These are phyloP conservation scores for Jaltomata sinuosa DNA, from an alignment of 257 asterid species.

Conservation along the genomic window DNA sequence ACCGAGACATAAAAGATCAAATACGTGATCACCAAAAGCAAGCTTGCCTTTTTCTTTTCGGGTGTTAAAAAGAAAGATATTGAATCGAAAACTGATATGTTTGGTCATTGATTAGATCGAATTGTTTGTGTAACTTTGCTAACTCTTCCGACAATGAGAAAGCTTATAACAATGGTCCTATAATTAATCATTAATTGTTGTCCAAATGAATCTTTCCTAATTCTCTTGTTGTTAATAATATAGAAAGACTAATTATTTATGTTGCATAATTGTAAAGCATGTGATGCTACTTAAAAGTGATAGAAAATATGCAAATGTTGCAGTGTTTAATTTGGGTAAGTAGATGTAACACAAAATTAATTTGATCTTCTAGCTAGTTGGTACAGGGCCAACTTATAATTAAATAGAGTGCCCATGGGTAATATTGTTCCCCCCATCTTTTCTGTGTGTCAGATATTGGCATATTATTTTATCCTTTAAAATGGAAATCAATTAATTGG, in stretches of 20 bases:
- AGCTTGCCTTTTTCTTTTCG: background rate
- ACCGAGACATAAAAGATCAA: background rate
- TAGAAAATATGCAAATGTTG: background rate
- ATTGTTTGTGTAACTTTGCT: background rate
- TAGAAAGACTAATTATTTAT: background rate
- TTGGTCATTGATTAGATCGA: background rate
- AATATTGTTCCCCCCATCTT: background rate
- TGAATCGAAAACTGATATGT: background rate
- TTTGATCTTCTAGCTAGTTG: slow-evolving; percentile 6
- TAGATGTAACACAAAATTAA: background rate
- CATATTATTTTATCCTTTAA: background rate
- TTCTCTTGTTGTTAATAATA: background rate
- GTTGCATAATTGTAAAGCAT: background rate
- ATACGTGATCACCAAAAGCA: background rate
- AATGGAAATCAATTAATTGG: background rate
- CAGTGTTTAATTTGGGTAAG: background rate
- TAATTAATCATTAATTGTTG: background rate
- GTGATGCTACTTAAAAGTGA: background rate
- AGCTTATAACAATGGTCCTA: too few relatives aligned
- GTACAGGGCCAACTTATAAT: background rate
- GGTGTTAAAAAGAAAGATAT: background rate
- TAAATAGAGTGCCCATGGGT: background rate
- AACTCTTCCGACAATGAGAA: too few relatives aligned
- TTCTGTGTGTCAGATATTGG: background rate
- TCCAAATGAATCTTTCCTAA: background rate